Percentiles rank a stretch among this genome's conserved stretches.
phyloP scores from a whole-genome alignment of 805 yeast genomes.

The Candida chauliodis region DNA sequence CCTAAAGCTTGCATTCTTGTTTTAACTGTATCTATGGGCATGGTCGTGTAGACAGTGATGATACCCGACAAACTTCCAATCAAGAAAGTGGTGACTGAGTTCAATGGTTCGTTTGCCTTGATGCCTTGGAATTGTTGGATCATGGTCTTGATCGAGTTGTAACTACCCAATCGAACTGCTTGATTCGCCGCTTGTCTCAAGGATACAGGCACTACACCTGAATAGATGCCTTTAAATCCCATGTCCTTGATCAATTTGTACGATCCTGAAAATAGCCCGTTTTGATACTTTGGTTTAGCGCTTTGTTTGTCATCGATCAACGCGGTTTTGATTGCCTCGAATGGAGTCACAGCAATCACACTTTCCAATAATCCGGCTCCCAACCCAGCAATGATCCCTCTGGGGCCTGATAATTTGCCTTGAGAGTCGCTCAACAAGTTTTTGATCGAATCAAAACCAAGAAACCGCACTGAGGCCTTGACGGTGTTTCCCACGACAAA shows the following conservation, averaged over 20 bases:
- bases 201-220: conserved; percentile 90
- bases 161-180: conserved; percentile 91
- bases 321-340: conserved; percentile 94
- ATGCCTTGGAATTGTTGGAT: conserved; percentile 67
- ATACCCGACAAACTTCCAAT: conserved; percentile 91
- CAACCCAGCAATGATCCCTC: conserved; percentile 94
- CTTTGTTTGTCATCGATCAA: conserved; percentile 89
- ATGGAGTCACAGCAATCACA: conserved; percentile 92
- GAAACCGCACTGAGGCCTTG: conserved; percentile 91
- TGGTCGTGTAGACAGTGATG: conserved; percentile 85
- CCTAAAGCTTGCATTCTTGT: conserved; percentile 96
- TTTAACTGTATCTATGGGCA: conserved; percentile 95
- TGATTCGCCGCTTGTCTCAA: conserved; percentile 94
- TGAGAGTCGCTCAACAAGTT: conserved; percentile 70
- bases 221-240: conserved; percentile 80
- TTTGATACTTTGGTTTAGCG: conserved; percentile 71
- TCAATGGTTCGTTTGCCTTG: conserved; percentile 69
- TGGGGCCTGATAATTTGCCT: conserved; percentile 82
- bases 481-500: conserved; percentile 94
- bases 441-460: conserved; percentile 89
- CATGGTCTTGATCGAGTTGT: conserved; percentile 78
- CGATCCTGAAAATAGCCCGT: conserved; percentile 59
- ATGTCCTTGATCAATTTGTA: conserved; percentile 65
- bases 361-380: conserved; percentile 96
- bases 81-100: conserved; percentile 75